phyloP scores from a whole-genome alignment of 1,284 basidiomycete species.

The Sanguinoderma infundibulare region DNA sequence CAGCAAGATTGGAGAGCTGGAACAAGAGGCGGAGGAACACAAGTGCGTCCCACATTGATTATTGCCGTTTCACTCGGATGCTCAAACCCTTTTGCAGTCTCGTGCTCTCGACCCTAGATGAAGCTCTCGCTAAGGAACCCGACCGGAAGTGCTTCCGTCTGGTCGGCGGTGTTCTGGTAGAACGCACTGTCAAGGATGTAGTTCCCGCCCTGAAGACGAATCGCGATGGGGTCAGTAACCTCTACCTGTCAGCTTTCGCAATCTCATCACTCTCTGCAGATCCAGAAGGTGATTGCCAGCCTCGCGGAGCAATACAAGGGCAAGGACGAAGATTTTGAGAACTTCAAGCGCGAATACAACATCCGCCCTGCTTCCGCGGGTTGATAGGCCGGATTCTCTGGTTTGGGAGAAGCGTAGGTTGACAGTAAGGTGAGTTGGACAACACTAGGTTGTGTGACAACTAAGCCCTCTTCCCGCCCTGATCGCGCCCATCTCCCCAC shows the following conservation, averaged over 20 bases:
- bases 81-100: conserved; percentile 54
- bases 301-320: conserved; percentile 86
- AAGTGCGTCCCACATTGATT: conserved; percentile 46
- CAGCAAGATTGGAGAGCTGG: conserved; percentile 91
- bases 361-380: conserved; percentile 60
- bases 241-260: background rate
- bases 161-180: conserved; percentile 95
- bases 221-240: conserved; percentile 71
- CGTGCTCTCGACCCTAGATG: conserved; percentile 87
- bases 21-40: conserved; percentile 93
- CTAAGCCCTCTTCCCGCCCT: background rate
- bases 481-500: background rate
- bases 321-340: conserved; percentile 86
- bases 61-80: background rate
- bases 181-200: conserved; percentile 95
- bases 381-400: background rate
- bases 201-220: conserved; percentile 89
- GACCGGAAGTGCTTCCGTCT: conserved; percentile 95
- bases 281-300: conserved; percentile 76
- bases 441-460: background rate
- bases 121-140: conserved; percentile 80
- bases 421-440: background rate
- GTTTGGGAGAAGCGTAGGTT: background rate
- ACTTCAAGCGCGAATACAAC: conserved; percentile 83
- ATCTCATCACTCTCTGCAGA: conserved; percentile 48